Evolutionary conservation across 495 filamentous ascomycete species (phyloP), one percentile per base, ranked within the genome.

Genomic region (Zalerion maritima): DNA sequence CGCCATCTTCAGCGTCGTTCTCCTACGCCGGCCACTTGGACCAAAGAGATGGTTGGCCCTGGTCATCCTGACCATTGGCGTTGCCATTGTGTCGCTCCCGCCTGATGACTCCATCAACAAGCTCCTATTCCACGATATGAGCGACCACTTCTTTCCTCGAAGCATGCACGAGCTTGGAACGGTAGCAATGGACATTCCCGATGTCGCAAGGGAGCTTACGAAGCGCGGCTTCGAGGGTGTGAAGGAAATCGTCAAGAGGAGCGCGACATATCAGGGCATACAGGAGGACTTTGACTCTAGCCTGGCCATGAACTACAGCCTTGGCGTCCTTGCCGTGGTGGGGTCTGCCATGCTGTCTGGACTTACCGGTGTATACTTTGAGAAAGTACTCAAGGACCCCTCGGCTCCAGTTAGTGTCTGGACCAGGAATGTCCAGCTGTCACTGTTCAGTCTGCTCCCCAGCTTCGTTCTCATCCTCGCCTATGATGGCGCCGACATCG

Each of bases 231-330:
- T 63, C 10, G 54, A 49, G 4, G 43, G 44, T 6, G 32, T 63
- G 4, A 43, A 41, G 5, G 57, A 64, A 20, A 40, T 86, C 24
- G 55, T 63, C 13, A 73, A 66, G 39, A 74, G 89, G n/a, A 93
- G 85, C n/a, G 85, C 84, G 4, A 91, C 84, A 1, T 94, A 94
- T 43, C 78, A 94, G 51, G 87, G 89, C 13, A 94, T 94, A 29
- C 64, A 83, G 38, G 77, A 89, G 35, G 87, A 94, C 43, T 63
- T 78, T 21, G 61, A 66, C 24, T 65, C 62, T 11, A 57, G 67
- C 14, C 78, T 76, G 6, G 53, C 63, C 21, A 70, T 91, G 67
- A 83, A 84, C 52, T 66, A 72, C 28, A 63, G 69, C 1, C 55
- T 91, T 31, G 89, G 89, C n/a, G 45, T 96, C 7, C 50, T 71